A percentile compares a stretch with the other conserved stretches of the same genome.
These are phyloP conservation scores for Aureobasidium namibiae DNA, from an alignment of 2,329 filamentous ascomycete species.

Conservation along the genomic window DNA sequence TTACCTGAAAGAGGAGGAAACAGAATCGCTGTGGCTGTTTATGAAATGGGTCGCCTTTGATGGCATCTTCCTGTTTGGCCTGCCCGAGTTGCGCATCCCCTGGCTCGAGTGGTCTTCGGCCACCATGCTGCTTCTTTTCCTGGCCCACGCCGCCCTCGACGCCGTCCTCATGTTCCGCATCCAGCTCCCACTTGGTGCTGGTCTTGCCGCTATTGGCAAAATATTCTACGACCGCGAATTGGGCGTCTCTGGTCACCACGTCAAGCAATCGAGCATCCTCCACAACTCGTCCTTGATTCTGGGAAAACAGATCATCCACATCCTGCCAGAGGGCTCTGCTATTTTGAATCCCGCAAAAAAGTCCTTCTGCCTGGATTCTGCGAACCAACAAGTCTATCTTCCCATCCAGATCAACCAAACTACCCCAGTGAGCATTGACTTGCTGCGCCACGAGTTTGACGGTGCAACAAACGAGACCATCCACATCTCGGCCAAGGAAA, in stretches of 20 bases:
- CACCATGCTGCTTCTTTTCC: conserved; percentile 62
- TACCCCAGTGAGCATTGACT: conserved; percentile 75
- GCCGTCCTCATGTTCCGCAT: conserved; percentile 90
- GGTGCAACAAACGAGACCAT: conserved; percentile 74
- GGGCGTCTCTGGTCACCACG: conserved; percentile 84
- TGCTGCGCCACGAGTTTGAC: conserved; percentile 79
- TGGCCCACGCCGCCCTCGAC: conserved; percentile 64
- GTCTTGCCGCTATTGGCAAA: conserved; percentile 65
- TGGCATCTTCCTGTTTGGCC: conserved; percentile 73
- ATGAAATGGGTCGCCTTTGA: conserved; percentile 91
- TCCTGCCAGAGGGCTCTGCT: conserved; percentile 85
- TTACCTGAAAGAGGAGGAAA: conserved; percentile 67
- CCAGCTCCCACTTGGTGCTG: conserved; percentile 64
- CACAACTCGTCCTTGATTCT: conserved; percentile 91
- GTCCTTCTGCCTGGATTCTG: conserved; percentile 71
- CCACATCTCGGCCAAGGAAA: conserved; percentile 62
- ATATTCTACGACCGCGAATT: conserved; percentile 87
- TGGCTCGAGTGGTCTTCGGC: conserved; percentile 88
- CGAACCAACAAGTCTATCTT: conserved; percentile 54
- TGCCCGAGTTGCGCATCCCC: conserved; percentile 83
- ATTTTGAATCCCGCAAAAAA: conserved; percentile 72
- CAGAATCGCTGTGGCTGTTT: conserved; percentile 82
- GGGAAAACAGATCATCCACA: conserved; percentile 95
- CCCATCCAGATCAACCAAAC: conserved; percentile 94
- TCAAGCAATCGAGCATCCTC: conserved; percentile 78